phyloP scores from a whole-genome alignment of 345 rosid species.

The Syzygium aqueum region DNA sequence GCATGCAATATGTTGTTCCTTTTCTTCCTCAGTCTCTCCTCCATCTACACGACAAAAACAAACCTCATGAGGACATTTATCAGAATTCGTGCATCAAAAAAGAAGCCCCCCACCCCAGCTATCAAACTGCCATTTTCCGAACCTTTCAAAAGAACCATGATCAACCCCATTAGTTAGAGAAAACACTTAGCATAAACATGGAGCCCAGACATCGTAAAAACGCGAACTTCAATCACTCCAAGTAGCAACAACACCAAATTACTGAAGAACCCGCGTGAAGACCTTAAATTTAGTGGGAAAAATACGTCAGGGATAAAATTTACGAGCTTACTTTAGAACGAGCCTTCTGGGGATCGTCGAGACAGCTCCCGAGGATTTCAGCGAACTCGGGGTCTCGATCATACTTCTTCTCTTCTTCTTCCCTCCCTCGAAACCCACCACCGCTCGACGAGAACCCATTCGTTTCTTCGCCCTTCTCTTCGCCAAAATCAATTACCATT shows the following conservation, averaged over 20 bases:
- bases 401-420: conserved; percentile 38
- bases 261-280: neutral
- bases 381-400: conserved; percentile 90
- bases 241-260: neutral
- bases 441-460: conserved; percentile 10
- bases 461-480: conserved; percentile 8
- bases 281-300: neutral
- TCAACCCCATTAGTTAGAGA: neutral
- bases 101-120: neutral
- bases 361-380: conserved; percentile 63
- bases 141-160: neutral
- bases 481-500: conserved; percentile 4
- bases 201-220: neutral
- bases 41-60: conserved; percentile 39
- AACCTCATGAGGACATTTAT: neutral
- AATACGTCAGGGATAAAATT: neutral
- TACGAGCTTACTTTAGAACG: conserved; percentile 41
- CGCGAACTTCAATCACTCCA: neutral
- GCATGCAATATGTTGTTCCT: conserved; percentile 69
- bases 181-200: neutral
- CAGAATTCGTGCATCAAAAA: neutral
- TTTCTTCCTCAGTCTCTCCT: conserved; percentile 76
- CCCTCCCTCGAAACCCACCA: conserved; percentile 24
- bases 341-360: conserved; percentile 76
- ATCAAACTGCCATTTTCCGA: neutral